Evolutionary conservation across 176 grass and related monocot genomes (phyloP).

Genomic region (Pontederia paniculata): DNA sequence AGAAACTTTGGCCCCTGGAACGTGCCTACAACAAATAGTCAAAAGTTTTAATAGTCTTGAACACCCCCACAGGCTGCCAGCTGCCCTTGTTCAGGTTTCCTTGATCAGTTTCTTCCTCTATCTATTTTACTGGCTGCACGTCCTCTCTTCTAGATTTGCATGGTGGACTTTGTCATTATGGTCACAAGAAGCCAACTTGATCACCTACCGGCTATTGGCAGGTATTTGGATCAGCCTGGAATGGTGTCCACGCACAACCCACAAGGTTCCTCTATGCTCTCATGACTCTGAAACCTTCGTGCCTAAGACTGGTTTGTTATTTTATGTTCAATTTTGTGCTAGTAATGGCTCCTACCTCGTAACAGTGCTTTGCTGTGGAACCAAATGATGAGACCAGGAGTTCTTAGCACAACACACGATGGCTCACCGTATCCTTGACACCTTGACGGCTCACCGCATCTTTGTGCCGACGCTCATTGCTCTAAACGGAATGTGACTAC

Average conservation of each 20-base stretch:
- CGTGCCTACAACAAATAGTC: slow-evolving; percentile 46
- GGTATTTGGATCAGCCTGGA: slow-evolving; percentile 53
- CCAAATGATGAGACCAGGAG: slow-evolving; percentile 34
- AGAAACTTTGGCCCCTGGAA: slow-evolving; percentile 34
- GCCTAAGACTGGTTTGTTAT: slow-evolving; percentile 52
- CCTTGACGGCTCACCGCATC: no score
- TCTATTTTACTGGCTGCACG: no score
- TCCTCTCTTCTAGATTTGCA: no score
- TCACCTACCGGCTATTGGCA: no score
- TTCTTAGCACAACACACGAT: slow-evolving; percentile 20
- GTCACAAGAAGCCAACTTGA: neutral
- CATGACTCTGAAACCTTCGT: slow-evolving; percentile 39
- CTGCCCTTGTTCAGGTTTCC: neutral
- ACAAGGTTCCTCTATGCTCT: slow-evolving; percentile 52
- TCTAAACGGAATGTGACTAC: slow-evolving; percentile 37
- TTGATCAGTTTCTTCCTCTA: no score
- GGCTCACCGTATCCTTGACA: slow-evolving; percentile 20
- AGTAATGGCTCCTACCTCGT: neutral
- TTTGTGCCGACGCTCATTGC: slow-evolving; percentile 52
- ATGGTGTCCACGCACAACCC: slow-evolving; percentile 36
- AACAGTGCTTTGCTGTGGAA: slow-evolving; percentile 46
- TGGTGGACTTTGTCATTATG: neutral
- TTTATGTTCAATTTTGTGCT: slow-evolving; percentile 16
- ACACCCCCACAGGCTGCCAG: slow-evolving; percentile 38
- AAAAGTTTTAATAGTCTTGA: slow-evolving; percentile 29